Conservation (phyloP, 345 rosid genomes). For the Trapa bicornis region DNA sequence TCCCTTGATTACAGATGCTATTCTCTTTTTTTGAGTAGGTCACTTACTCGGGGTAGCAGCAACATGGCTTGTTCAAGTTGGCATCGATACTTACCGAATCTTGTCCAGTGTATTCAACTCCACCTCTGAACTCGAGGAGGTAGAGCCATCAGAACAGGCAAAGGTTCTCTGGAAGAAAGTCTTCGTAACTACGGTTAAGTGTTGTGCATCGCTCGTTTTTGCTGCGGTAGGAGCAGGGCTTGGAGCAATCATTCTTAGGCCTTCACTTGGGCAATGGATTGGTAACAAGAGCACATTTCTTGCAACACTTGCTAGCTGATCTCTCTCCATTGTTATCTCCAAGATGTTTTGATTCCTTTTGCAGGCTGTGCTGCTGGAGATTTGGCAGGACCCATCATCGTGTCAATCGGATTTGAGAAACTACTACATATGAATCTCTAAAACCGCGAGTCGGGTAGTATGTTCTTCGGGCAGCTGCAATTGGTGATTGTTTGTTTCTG, state of each 20-base stretch:
- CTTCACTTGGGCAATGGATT: slow-evolving; percentile 85
- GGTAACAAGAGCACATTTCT: slow-evolving; percentile 35
- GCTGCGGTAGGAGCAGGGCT: slow-evolving; percentile 92
- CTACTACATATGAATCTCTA: slow-evolving; percentile 14
- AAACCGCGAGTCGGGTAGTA: neutral
- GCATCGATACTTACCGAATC: slow-evolving; percentile 62
- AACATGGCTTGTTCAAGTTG: slow-evolving; percentile 83
- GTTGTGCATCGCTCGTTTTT: slow-evolving; percentile 66
- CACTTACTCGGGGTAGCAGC: slow-evolving; percentile 71
- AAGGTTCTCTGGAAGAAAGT: slow-evolving; percentile 69
- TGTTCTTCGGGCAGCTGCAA: neutral
- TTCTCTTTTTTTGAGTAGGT: slow-evolving; percentile 34
- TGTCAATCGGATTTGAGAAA: slow-evolving; percentile 57
- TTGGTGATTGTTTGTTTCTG: neutral
- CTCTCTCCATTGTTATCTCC: neutral
- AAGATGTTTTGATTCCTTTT: neutral
- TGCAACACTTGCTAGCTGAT: no score
- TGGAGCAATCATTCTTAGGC: slow-evolving; percentile 60
- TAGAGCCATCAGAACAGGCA: slow-evolving; percentile 31
- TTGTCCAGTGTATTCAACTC: slow-evolving; percentile 22
- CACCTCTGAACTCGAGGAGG: slow-evolving; percentile 25
- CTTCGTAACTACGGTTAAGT: slow-evolving; percentile 47
- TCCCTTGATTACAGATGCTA: slow-evolving; percentile 7
- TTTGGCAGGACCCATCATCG: slow-evolving; percentile 62
- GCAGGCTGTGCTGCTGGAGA: slow-evolving; percentile 84